Conservation (phyloP, 108 stramenopile genomes). For the Pseudonitzschia delicatissima region DNA sequence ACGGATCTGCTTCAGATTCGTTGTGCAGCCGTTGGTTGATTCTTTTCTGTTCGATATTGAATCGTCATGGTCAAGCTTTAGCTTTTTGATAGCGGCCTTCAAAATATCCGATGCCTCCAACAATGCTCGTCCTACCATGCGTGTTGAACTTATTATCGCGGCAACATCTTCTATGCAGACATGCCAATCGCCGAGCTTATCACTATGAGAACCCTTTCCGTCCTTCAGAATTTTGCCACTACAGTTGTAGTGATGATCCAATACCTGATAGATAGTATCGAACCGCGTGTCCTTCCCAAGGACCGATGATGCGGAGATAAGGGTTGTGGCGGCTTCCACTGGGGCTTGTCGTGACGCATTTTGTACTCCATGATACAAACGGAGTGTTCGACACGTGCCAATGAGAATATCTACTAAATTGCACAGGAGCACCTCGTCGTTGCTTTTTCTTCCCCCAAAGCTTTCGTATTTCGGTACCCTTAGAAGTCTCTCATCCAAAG, state of each 20-base stretch:
- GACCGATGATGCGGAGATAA: slow-evolving; percentile 33
- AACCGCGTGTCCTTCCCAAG: slow-evolving; percentile 29
- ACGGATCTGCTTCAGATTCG: slow-evolving; percentile 14
- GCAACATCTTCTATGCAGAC: slow-evolving; percentile 32
- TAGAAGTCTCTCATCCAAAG: slow-evolving; percentile 8
- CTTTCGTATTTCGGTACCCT: neutral
- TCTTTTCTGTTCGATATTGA: neutral
- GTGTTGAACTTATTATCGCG: slow-evolving; percentile 13
- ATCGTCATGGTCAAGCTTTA: slow-evolving; percentile 1
- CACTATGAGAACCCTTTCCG: neutral
- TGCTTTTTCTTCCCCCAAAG: slow-evolving; percentile 1
- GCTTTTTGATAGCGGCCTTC: slow-evolving; percentile 15
- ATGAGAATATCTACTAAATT: slow-evolving; percentile 44
- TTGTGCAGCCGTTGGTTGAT: neutral
- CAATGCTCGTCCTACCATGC: slow-evolving; percentile 36
- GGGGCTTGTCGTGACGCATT: slow-evolving; percentile 24
- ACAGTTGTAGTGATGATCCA: neutral
- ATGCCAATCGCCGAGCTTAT: slow-evolving; percentile 26
- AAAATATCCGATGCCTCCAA: slow-evolving; percentile 45
- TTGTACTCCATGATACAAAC: slow-evolving; percentile 38
- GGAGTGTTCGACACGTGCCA: slow-evolving; percentile 28
- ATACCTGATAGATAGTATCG: slow-evolving; percentile 21
- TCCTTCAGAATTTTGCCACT: neutral
- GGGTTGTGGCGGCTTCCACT: slow-evolving; percentile 32
- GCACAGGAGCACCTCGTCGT: slow-evolving; percentile 19